Base-by-base conservation (phyloP, 2,329 filamentous ascomycete genomes). In the Clarireedia homoeocarpa region DNA sequence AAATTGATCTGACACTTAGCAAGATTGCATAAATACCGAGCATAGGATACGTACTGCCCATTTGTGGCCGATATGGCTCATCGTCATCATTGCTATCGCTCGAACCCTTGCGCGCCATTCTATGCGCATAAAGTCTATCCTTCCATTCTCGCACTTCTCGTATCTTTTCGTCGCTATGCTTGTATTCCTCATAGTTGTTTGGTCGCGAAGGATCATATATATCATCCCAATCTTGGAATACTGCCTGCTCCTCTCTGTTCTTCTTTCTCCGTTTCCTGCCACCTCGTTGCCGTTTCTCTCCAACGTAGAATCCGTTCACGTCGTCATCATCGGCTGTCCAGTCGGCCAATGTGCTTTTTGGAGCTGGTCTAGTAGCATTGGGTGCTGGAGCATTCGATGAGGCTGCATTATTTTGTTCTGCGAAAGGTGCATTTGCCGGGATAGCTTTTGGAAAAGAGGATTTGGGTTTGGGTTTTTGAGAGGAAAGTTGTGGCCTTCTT, bases 311-410 rank as follows among this genome's bases (percentile, higher is more conserved):
- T 61, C 77, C 78, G 62, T 82, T 79, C 27, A 81, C 78, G 65
- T 90, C 90, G 55, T 95, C 89, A 63, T 95, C 89, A n/a, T 90
- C 87, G 2, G 80, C 81, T 0, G 85, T 82, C 88, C 91, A 96
- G 71, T 96, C 89, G 42, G 88, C 88, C 45, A 95, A 76, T 0
- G 82, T 88, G 58, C 75, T 87, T 68, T 88, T 91, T 6, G 77
- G 71, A 9, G 76, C 75, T 24, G 75, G 73, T 50, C 74, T 71
- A 5, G 71, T 64, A 26, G 63, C 47, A 26, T 68, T 67, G 15
- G 71, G 49, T 34, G 67, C 58, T 48, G 69, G 58, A 12, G 69
- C 51, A 12, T 67, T 56, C n/a, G 67, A 58, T 10, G 66, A 58
- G 34, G 66, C 60, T n/a, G 69, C 57, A 30, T 62, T 59, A n/a